Conservation (phyloP, 805 yeast species). For the Dipodascopsis tothii region DNA sequence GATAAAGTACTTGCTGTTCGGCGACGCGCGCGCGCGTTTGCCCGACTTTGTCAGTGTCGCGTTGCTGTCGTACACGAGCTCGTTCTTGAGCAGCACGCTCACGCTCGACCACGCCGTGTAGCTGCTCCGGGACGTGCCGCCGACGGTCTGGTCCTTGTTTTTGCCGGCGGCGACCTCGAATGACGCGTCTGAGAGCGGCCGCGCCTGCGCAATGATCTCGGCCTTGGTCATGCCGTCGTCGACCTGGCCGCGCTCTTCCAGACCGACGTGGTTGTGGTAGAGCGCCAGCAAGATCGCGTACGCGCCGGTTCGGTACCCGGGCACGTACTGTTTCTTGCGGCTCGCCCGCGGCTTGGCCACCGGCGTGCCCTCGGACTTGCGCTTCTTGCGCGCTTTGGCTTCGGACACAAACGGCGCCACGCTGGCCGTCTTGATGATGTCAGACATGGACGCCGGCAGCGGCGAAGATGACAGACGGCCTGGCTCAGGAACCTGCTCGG, state of each 20-base stretch:
- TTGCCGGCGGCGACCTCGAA: slow-evolving; percentile 13
- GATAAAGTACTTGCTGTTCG: slow-evolving; percentile 36
- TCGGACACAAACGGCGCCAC: no score
- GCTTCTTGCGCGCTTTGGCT: no score
- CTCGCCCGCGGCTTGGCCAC: slow-evolving; percentile 15
- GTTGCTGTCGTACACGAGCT: slow-evolving; percentile 8
- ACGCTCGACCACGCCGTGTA: slow-evolving; percentile 72
- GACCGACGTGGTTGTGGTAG: slow-evolving; percentile 22
- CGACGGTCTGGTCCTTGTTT: slow-evolving; percentile 6
- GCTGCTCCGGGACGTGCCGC: slow-evolving; percentile 34
- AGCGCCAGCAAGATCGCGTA: slow-evolving; percentile 70
- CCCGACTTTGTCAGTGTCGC: slow-evolving; percentile 1
- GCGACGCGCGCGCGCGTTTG: slow-evolving; percentile 38
- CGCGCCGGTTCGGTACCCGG: slow-evolving; percentile 70
- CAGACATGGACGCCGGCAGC: background rate
- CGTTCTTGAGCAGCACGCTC: slow-evolving; percentile 45
- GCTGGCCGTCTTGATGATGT: no score
- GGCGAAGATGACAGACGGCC: background rate
- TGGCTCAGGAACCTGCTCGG: no score
- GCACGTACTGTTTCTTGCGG: slow-evolving; percentile 47
- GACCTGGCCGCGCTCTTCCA: slow-evolving; percentile 16
- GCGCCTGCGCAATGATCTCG: slow-evolving; percentile 48
- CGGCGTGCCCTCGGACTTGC: no score
- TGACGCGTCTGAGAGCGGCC: slow-evolving; percentile 24
- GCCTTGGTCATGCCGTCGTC: slow-evolving; percentile 57